Evolutionary conservation across 371 early-diverging fungal species (phyloP), one percentile per base, ranked within the genome.

Genomic region (Lichtheimia corymbifera): DNA sequence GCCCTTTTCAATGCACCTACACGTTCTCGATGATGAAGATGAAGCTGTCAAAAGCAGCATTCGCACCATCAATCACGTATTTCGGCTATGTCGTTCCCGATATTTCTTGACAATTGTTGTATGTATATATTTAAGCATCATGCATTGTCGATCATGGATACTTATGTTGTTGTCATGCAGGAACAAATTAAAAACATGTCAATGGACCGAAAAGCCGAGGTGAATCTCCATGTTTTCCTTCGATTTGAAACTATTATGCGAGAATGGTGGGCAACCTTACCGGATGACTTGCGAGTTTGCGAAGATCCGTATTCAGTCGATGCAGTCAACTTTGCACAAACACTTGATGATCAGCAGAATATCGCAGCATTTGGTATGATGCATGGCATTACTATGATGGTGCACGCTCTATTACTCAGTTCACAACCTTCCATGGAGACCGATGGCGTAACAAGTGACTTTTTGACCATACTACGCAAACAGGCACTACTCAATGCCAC

Each of bases 191-290:
- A 35, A 6, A 35, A 35, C 11, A 35, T 35, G 35, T 9, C 11
- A 35, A 35, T 35, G 35, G 35, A 35, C 9, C 35, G 35, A 0
- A 35, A 35, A 11, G 35, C 35, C 11, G 35, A 35, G 11, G 35
- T 56, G 11, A 56, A 42, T 20, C 41, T 56, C 42, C 44, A 56
- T 17, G 9, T 45, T 3, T 43, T 56, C 25, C 6, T 56, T 14
- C 57, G 57, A 14, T 45, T 56, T 14, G 42, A 18, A 17, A 44
- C 40, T 15, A 12, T 27, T 4, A 18, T 56, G 13, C 40, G 14
- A n/a, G 57, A 56, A 45, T 56, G 57, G 57, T 56, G 57, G 57
- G 17, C 0, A 9, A 22, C 43, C 6, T 7, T 56, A 11, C 57
- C 57, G 9, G 27, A 43, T 14, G n/a, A 56, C n/a, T 28, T 56